Evolutionary conservation across 768 basidiomycete species (phyloP).

Genomic region (Punctularia strigosozonata): DNA sequence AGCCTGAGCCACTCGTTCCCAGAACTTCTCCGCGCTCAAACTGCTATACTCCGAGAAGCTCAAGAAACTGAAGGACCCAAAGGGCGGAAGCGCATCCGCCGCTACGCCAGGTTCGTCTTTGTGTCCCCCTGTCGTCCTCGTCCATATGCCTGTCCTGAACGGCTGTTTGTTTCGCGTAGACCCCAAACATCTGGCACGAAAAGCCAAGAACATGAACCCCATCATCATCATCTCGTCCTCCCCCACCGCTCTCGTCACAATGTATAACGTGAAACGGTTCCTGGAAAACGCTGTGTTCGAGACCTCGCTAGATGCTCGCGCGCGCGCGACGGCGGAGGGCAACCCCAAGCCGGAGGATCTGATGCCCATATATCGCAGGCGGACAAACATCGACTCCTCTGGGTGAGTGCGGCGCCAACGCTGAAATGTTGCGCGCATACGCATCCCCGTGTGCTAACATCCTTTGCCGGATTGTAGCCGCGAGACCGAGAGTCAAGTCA

Average conservation of each 20-base stretch:
- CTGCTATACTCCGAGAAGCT: slow-evolving; percentile 62
- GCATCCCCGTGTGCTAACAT: background rate
- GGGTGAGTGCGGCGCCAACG: slow-evolving; percentile 48
- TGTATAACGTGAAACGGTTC: slow-evolving; percentile 95
- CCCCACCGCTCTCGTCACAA: slow-evolving; percentile 89
- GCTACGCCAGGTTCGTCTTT: slow-evolving; percentile 24
- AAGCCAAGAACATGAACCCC: slow-evolving; percentile 69
- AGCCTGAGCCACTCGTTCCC: background rate
- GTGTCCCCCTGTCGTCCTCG: slow-evolving; percentile 1
- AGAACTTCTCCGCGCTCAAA: slow-evolving; percentile 77
- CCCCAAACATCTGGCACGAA: slow-evolving; percentile 51
- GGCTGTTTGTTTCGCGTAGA: slow-evolving; percentile 19
- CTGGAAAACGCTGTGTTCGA: slow-evolving; percentile 86
- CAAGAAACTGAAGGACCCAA: slow-evolving; percentile 63
- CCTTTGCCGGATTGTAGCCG: background rate
- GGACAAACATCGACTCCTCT: slow-evolving; percentile 55
- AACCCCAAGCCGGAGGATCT: slow-evolving; percentile 72
- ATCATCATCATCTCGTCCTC: slow-evolving; percentile 98
- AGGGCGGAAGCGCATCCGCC: slow-evolving; percentile 29
- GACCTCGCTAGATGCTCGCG: slow-evolving; percentile 62
- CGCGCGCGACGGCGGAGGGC: slow-evolving; percentile 55
- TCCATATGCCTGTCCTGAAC: background rate
- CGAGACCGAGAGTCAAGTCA: slow-evolving; percentile 2
- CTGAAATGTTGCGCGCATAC: slow-evolving; percentile 20
- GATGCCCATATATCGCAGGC: slow-evolving; percentile 77